These are phyloP conservation scores for Eucalyptus victrix DNA, from an alignment of 345 rosid genomes.

Conservation along the genomic window DNA sequence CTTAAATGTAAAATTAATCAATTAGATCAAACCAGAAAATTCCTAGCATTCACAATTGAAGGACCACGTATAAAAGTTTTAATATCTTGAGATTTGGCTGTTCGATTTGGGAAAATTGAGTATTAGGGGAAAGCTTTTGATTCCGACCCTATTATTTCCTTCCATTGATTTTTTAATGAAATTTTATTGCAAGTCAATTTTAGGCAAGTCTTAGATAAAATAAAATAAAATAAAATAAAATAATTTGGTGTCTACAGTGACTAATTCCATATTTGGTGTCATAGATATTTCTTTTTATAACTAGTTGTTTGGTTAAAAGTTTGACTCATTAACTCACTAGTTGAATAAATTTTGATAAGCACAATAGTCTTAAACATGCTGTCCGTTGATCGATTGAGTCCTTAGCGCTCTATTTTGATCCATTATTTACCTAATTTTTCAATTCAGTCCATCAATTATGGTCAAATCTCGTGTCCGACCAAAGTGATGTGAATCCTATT, in stretches of 20 bases:
- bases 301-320: background rate
- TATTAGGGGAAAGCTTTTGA: background rate
- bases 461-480: background rate
- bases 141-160: background rate
- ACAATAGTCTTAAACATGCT: background rate
- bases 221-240: background rate
- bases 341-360: background rate
- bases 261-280: background rate
- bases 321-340: background rate
- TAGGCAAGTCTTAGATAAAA: background rate
- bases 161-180: background rate
- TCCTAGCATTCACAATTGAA: background rate
- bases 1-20: background rate
- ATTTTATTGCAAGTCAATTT: background rate
- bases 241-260: background rate
- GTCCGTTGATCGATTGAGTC: background rate
- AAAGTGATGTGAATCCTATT: background rate
- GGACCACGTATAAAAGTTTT: background rate
- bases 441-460: background rate
- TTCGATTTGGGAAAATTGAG: background rate
- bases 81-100: background rate
- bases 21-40: background rate
- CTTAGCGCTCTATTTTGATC: background rate
- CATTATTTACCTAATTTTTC: background rate
- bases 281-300: background rate